These are phyloP conservation scores for Ceratobasidium sp. DNA, from an alignment of 1,284 basidiomycete genomes.

Conservation along the genomic window DNA sequence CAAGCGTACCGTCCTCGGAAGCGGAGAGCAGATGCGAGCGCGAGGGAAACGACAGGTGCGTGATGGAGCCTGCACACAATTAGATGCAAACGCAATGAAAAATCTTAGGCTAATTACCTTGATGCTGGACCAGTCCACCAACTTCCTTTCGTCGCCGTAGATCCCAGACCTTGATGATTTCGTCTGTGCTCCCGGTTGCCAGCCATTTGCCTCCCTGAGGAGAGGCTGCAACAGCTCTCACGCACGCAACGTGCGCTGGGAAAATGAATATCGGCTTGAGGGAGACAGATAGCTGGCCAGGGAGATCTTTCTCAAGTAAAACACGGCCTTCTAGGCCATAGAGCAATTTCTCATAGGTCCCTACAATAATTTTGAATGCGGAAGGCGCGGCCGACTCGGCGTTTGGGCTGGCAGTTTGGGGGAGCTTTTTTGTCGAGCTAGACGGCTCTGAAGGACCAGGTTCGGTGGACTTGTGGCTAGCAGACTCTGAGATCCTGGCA, in stretches of 20 bases:
- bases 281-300: slow-evolving; percentile 48
- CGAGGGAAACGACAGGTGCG: slow-evolving; percentile 87
- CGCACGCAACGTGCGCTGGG: slow-evolving; percentile 93
- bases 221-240: slow-evolving; percentile 88
- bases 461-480: neutral
- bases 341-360: slow-evolving; percentile 94
- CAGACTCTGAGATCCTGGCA: slow-evolving; percentile 19
- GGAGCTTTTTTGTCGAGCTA: neutral
- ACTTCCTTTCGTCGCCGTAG: slow-evolving; percentile 89
- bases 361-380: slow-evolving; percentile 88
- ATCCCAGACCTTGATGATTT: slow-evolving; percentile 99
- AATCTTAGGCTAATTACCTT: slow-evolving; percentile 66
- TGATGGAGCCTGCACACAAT: slow-evolving; percentile 79
- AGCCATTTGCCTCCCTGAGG: slow-evolving; percentile 93
- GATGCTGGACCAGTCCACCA: slow-evolving; percentile 91
- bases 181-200: slow-evolving; percentile 93
- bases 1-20: slow-evolving; percentile 89
- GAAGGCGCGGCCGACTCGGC: slow-evolving; percentile 44
- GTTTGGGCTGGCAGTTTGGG: slow-evolving; percentile 17
- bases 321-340: slow-evolving; percentile 87
- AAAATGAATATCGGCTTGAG: slow-evolving; percentile 93
- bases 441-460: neutral
- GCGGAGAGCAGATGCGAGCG: slow-evolving; percentile 89
- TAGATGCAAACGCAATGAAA: slow-evolving; percentile 5
- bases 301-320: slow-evolving; percentile 50